Base-by-base conservation (phyloP, 208 protist species). In the Trypanosoma congolense region DNA sequence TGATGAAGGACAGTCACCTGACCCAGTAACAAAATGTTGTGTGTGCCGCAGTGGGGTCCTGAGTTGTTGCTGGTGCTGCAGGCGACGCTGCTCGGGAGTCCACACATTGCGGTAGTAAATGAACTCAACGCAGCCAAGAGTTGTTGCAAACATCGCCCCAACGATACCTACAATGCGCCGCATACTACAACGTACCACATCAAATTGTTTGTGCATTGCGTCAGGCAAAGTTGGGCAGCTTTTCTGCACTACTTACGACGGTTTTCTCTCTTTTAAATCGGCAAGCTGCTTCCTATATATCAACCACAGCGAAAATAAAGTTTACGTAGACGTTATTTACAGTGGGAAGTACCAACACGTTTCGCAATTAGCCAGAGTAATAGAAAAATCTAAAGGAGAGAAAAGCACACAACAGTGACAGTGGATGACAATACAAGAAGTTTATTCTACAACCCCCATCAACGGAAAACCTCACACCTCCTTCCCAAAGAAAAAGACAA, bases 11-110 rank as follows among this genome's bases (percentile, higher is more conserved):
- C 43, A 52, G 2, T 53, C 56, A 19, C 51, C 19, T 41, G 42
- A 73, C 0, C 80, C 80, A 2, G 78, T 65, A 47, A 92, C 54
- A 50, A 85, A 89, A n/a, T 74, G 56, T 10, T 56, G 53, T 28
- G 80, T 92, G 10, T 65, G 56, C 10, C 80, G 61, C 22, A 59
- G 47, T 5, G 77, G 83, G 14, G 67, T 47, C 10, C 33, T 36
- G 6, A 59, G 35, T 16, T 42, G 41, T 10, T 60, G 30, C 3
- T 62, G 45, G 4, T 70, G 54, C 5, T 30, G 51, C 36, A 65
- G 12, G 0, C 66, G 51, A 4, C 56, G 58, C 41, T 63, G 49
- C 10, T 72, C 63, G 0, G 83, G 71, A 18, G 75, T 35, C 46
- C 56, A 75, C 8, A 84, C 25, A 21, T 36, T 69, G 4, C 66